Evolutionary conservation across 805 yeast species (phyloP).

Genomic region (Groenewaldozyma salmanticensis): DNA sequence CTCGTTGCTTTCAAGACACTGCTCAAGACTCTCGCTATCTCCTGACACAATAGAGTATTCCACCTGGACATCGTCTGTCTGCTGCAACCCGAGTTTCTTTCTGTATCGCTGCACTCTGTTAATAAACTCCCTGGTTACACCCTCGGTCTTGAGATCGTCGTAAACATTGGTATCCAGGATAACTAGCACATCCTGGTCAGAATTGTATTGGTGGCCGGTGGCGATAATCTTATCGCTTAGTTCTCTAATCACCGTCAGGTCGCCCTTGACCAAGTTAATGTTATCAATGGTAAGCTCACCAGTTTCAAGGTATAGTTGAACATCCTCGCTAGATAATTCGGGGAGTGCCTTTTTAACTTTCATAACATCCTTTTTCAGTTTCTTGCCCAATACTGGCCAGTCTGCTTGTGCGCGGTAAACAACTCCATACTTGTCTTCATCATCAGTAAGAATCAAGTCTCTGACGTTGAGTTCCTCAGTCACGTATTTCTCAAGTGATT

Average conservation of each 20-base stretch:
- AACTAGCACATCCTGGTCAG: conserved; percentile 82
- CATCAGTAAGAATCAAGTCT: conserved; percentile 76
- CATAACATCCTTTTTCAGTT: conserved; percentile 87
- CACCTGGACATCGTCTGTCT: conserved; percentile 89
- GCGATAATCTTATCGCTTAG: conserved; percentile 51
- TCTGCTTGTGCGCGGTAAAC: conserved; percentile 93
- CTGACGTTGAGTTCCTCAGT: conserved; percentile 88
- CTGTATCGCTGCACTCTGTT: conserved; percentile 97
- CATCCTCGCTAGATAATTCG: conserved; percentile 66
- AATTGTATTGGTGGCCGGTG: conserved; percentile 75
- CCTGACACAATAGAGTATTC: conserved; percentile 55
- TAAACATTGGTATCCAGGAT: conserved; percentile 81
- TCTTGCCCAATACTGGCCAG: conserved; percentile 98
- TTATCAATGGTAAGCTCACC: conserved; percentile 84
- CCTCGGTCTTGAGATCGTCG: conserved; percentile 85
- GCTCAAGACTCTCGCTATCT: conserved; percentile 39
- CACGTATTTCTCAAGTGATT: conserved; percentile 67
- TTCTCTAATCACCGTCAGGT: conserved; percentile 82
- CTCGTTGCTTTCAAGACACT: conserved; percentile 52
- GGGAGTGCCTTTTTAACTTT: conserved; percentile 94
- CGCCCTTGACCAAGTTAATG: conserved; percentile 77
- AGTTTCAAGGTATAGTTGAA: conserved; percentile 57
- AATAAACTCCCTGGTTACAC: conserved; percentile 90
- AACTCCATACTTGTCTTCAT: conserved; percentile 86
- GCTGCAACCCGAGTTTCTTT: conserved; percentile 89